Evolutionary conservation across 2,329 filamentous ascomycete species (phyloP).

Genomic region (Alternaria brassicae): DNA sequence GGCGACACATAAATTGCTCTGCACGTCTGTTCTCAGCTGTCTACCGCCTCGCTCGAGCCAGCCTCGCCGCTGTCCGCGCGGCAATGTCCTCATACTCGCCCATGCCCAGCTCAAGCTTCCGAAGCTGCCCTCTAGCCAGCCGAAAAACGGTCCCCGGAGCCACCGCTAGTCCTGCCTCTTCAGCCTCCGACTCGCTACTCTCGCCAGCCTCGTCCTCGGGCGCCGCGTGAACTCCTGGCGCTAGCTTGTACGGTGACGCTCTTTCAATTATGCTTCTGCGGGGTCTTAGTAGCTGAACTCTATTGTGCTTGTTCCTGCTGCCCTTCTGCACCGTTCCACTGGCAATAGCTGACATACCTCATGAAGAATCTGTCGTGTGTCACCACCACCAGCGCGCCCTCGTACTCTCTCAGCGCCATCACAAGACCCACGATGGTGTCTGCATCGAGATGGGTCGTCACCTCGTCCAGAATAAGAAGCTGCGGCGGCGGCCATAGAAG

Average conservation of each 20-base stretch:
- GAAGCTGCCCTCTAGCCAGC: conserved; percentile 44
- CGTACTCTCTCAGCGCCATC: conserved; percentile 70
- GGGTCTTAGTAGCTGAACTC: conserved; percentile 16
- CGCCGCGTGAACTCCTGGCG: conserved; percentile 53
- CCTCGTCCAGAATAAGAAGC: conserved; percentile 78
- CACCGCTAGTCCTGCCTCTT: conserved; percentile 58
- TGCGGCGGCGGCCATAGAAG: conserved; percentile 74
- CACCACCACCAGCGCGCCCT: conserved; percentile 77
- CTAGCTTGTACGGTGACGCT: conserved; percentile 50
- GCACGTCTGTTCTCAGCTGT: background rate
- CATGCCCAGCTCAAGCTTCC: conserved; percentile 49
- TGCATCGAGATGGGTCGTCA: conserved; percentile 85
- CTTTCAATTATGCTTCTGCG: conserved; percentile 72
- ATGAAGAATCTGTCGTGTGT: conserved; percentile 86
- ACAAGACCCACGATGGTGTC: conserved; percentile 78
- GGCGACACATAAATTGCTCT: background rate
- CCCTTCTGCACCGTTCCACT: background rate
- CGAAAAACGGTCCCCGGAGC: conserved; percentile 49
- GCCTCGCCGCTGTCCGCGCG: conserved; percentile 35
- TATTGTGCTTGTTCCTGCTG: background rate
- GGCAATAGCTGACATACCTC: conserved; percentile 55
- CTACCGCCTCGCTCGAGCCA: background rate
- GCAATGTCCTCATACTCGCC: conserved; percentile 49
- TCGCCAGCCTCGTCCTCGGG: conserved; percentile 51
- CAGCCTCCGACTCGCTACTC: conserved; percentile 54